These are phyloP conservation scores for Pneumocystis jirovecii DNA, from an alignment of 1,139 yeast species.

Conservation along the genomic window DNA sequence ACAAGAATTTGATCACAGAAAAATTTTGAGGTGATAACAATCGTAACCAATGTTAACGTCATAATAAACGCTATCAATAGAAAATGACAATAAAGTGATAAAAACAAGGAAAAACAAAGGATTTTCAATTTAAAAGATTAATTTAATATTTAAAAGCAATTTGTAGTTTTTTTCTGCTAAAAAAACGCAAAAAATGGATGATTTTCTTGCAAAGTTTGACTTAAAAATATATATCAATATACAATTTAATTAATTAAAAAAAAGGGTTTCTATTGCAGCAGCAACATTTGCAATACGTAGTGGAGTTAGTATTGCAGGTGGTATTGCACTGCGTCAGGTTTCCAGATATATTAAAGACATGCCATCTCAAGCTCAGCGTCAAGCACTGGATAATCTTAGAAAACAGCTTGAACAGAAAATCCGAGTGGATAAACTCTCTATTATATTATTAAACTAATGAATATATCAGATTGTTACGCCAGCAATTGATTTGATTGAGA, in stretches of 20 bases:
- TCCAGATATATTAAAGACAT: constrained; percentile 10
- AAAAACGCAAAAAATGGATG: background rate
- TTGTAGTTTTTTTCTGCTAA: background rate
- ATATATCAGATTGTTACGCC: constrained; percentile 35
- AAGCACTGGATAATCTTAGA: constrained; percentile 6
- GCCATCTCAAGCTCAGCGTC: constrained; percentile 7
- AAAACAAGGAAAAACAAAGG: background rate
- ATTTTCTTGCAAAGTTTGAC: background rate
- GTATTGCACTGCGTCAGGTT: constrained; percentile 12
- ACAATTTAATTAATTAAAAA: background rate
- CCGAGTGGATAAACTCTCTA: background rate
- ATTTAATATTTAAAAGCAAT: background rate
- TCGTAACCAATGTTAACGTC: background rate
- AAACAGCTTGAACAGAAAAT: constrained; percentile 12
- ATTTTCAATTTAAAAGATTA: background rate
- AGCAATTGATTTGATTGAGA: constrained; percentile 54
- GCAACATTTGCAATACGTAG: constrained; percentile 13
- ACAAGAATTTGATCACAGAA: background rate
- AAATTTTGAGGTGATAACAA: background rate
- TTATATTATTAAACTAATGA: background rate
- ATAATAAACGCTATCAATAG: background rate
- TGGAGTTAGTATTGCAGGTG: constrained; percentile 12
- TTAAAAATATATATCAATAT: background rate
- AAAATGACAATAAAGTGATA: background rate
- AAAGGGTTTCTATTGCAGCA: constrained; percentile 12